Evolutionary conservation across 2,329 filamentous ascomycete genomes (phyloP).

Genomic region (Niveomyces coronatus): DNA sequence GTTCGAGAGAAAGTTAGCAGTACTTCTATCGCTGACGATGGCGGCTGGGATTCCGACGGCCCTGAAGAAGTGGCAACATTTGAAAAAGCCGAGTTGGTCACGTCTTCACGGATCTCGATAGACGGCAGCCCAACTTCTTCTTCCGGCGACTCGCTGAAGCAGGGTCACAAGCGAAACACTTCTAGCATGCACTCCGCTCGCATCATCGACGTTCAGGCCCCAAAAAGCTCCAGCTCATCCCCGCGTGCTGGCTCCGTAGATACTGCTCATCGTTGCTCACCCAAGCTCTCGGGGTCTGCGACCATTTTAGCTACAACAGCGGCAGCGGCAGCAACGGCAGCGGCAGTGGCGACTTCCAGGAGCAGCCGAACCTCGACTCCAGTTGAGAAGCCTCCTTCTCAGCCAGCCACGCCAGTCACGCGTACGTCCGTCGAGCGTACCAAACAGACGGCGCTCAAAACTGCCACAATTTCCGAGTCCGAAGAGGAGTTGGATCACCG

Average conservation of each 20-base stretch:
- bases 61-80: conserved; percentile 33
- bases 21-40: conserved; percentile 1
- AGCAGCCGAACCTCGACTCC: conserved; percentile 31
- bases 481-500: conserved; percentile 26
- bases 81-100: conserved; percentile 49
- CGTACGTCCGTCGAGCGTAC: conserved; percentile 4
- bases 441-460: conserved; percentile 9
- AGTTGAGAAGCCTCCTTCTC: conserved; percentile 17
- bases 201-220: conserved; percentile 45
- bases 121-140: conserved; percentile 40
- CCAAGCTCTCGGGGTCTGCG: conserved; percentile 30
- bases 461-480: conserved; percentile 30
- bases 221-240: conserved; percentile 35
- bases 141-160: conserved; percentile 34
- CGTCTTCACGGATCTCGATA: conserved; percentile 45
- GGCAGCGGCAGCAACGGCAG: conserved; percentile 8
- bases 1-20: not conserved
- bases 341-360: not conserved
- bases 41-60: conserved; percentile 22
- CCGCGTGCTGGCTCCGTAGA: conserved; percentile 41
- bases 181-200: conserved; percentile 45
- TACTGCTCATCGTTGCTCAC: conserved; percentile 30
- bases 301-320: conserved; percentile 20
- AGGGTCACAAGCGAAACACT: conserved; percentile 27
- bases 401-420: conserved; percentile 10